phyloP scores from a whole-genome alignment of 2,329 filamentous ascomycete genomes.

The Stachybotrys chlorohalonatus region DNA sequence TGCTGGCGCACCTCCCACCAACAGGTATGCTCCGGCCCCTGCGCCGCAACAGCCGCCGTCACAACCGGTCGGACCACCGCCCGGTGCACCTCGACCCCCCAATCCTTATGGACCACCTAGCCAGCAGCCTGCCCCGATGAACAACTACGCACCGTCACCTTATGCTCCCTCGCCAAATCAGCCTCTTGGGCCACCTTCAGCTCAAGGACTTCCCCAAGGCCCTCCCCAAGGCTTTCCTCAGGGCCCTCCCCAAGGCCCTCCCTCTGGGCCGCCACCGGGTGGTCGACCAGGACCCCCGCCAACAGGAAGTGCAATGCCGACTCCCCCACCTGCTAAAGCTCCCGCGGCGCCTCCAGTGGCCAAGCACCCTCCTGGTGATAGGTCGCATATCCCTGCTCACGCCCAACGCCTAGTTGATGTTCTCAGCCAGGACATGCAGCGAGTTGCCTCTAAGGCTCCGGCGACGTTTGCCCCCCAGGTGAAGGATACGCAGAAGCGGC shows the following conservation, averaged over 20 bases:
- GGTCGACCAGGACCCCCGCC: constrained; percentile 20
- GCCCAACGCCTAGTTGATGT: constrained; percentile 76
- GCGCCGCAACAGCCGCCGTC: constrained; percentile 41
- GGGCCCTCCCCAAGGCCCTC: constrained; percentile 13
- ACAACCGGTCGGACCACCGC: constrained; percentile 35
- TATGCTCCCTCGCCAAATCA: constrained; percentile 26
- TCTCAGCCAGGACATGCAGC: constrained; percentile 75
- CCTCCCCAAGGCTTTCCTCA: constrained; percentile 29
- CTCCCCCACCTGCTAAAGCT: constrained; percentile 38
- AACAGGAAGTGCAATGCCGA: constrained; percentile 17
- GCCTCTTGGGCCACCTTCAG: constrained; percentile 31
- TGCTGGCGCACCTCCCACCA: constrained; percentile 57
- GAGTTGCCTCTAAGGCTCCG: constrained; percentile 78
- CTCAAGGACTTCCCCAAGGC: constrained; percentile 19
- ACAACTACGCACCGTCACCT: constrained; percentile 54
- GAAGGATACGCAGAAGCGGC: constrained; percentile 84
- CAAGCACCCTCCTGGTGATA: constrained; percentile 75
- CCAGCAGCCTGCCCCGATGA: constrained; percentile 32
- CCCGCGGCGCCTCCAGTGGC: constrained; percentile 42
- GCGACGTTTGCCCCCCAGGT: constrained; percentile 82
- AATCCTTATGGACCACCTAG: constrained; percentile 34
- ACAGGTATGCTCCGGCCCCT: constrained; percentile 66
- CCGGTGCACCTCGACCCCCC: constrained; percentile 36
- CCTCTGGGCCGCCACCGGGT: constrained; percentile 22
- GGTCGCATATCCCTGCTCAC: constrained; percentile 73